Evolutionary conservation across 2,329 filamentous ascomycete genomes (phyloP).

Genomic region (Aspergillus transmontanensis): DNA sequence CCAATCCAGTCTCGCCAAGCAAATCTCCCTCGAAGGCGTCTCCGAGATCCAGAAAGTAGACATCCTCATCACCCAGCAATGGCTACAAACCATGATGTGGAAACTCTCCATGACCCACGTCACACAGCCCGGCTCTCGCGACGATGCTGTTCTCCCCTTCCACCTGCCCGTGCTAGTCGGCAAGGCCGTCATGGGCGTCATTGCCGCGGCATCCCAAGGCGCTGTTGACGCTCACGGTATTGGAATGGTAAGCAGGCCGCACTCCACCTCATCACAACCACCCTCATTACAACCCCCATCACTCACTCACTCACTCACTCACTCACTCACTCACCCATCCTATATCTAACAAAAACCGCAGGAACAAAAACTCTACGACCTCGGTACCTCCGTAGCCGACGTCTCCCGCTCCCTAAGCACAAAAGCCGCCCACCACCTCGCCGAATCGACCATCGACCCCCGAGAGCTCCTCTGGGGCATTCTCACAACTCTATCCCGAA

Average conservation of each 20-base stretch:
- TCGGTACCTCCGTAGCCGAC: constrained; percentile 37
- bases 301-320: too few relatives aligned
- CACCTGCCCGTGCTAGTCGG: constrained; percentile 66
- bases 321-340: too few relatives aligned
- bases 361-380: constrained; percentile 44
- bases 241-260: constrained; percentile 62
- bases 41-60: constrained; percentile 71
- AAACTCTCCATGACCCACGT: constrained; percentile 69
- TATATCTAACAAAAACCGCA: constrained; percentile 12
- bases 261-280: background rate
- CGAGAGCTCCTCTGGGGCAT: constrained; percentile 43
- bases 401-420: constrained; percentile 35
- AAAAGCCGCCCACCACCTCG: constrained; percentile 29
- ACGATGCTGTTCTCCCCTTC: constrained; percentile 63
- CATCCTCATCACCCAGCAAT: constrained; percentile 70
- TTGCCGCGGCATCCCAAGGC: constrained; percentile 72
- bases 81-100: constrained; percentile 73
- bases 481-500: constrained; percentile 39
- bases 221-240: constrained; percentile 76
- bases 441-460: constrained; percentile 35
- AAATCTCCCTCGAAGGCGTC: constrained; percentile 56
- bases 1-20: constrained; percentile 56
- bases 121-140: constrained; percentile 58
- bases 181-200: constrained; percentile 66
- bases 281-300: too few relatives aligned